Percentiles rank a stretch among this genome's conserved stretches.
These are phyloP conservation scores for Aspergillus calidoustus DNA, from an alignment of 2,329 filamentous ascomycete genomes.

Conservation along the genomic window DNA sequence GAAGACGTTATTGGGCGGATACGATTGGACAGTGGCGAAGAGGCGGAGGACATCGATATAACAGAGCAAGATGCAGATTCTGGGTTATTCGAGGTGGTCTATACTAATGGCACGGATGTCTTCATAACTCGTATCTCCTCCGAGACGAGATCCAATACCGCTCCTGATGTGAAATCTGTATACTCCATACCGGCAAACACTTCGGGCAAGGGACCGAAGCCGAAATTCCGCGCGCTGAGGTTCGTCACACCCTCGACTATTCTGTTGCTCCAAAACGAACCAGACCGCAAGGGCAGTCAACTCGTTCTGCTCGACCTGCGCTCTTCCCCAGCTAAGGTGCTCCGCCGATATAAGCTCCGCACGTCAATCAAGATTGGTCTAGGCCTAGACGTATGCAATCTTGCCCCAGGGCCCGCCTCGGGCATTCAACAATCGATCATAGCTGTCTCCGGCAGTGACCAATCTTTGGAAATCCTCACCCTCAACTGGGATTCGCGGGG, in stretches of 20 bases:
- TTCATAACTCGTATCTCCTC: constrained; percentile 66
- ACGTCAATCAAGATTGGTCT: constrained; percentile 73
- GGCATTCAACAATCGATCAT: constrained; percentile 77
- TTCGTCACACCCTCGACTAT: constrained; percentile 60
- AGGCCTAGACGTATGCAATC: constrained; percentile 74
- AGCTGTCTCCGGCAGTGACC: constrained; percentile 79
- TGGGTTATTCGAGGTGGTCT: constrained; percentile 70
- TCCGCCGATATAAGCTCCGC: constrained; percentile 64
- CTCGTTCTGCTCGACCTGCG: constrained; percentile 53
- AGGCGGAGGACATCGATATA: constrained; percentile 55
- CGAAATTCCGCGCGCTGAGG: constrained; percentile 61
- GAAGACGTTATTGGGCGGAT: constrained; percentile 61
- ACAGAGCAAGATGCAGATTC: constrained; percentile 34
- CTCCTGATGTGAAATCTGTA: constrained; percentile 40
- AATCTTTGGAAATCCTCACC: constrained; percentile 77
- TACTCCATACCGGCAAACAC: constrained; percentile 34
- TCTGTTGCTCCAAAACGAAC: constrained; percentile 60
- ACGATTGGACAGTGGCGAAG: constrained; percentile 53
- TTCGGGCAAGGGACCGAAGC: constrained; percentile 39
- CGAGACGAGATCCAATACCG: constrained; percentile 50
- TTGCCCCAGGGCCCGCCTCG: constrained; percentile 57
- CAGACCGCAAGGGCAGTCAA: constrained; percentile 60
- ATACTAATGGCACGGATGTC: constrained; percentile 77
- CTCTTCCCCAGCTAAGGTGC: constrained; percentile 47
- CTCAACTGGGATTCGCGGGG: constrained; percentile 65